These are phyloP conservation scores for Fagopyrum homotropicum DNA, from an alignment of 148 eudicot genomes.

Conservation along the genomic window DNA sequence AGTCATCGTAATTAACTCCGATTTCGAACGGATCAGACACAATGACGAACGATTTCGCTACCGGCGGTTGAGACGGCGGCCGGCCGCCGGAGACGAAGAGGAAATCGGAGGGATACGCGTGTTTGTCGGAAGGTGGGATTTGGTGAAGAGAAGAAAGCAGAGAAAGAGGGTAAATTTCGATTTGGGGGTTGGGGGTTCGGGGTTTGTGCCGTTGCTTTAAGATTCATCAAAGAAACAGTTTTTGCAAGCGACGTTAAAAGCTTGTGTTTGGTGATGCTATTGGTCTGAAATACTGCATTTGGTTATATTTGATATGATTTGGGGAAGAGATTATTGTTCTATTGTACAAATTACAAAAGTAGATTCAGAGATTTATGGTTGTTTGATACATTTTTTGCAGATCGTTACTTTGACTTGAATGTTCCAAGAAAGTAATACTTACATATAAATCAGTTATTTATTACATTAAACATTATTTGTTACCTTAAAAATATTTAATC, in stretches of 20 bases:
- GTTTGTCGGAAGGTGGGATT: conserved; percentile 7
- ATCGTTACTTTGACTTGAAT: background rate
- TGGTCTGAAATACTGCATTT: background rate
- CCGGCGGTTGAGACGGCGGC: conserved; percentile 11
- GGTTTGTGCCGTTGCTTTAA: conserved; percentile 7
- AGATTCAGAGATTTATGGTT: background rate
- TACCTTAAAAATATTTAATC: no score
- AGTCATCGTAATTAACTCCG: conserved; percentile 8
- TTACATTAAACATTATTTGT: no score
- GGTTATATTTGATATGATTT: background rate
- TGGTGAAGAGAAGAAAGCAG: background rate
- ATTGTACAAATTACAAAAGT: background rate
- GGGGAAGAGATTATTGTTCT: background rate
- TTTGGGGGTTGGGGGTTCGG: background rate
- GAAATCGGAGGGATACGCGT: background rate
- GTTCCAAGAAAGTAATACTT: no score
- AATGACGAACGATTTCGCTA: background rate
- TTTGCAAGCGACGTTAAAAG: background rate
- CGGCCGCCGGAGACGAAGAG: conserved; percentile 10
- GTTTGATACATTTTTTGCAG: background rate
- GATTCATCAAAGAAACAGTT: background rate
- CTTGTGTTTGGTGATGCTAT: background rate
- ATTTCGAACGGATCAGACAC: conserved; percentile 5
- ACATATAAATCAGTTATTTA: no score
- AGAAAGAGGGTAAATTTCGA: no score